Conservation (phyloP, 495 filamentous ascomycete genomes). For the Hypoxylon subgilvum region DNA sequence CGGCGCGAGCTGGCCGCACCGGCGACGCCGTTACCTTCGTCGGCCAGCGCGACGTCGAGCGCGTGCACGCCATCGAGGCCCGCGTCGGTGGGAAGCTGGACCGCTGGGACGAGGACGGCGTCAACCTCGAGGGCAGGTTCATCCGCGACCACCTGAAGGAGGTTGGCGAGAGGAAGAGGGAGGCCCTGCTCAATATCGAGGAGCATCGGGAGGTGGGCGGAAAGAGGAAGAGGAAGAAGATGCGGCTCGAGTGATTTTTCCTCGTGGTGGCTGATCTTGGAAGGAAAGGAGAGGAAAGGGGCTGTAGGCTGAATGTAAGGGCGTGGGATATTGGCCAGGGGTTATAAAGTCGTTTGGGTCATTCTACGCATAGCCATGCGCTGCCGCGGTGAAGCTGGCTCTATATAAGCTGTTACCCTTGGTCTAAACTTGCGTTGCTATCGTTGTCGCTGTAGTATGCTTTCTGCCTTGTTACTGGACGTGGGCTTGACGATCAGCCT, state of each 20-base stretch:
- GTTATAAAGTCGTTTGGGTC: too few species aligned
- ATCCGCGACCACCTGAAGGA: conserved; percentile 81
- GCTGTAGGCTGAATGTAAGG: too few species aligned
- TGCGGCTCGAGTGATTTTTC: background rate
- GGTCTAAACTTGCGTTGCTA: too few species aligned
- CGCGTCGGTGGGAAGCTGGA: conserved; percentile 76
- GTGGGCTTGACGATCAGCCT: too few species aligned
- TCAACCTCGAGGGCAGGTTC: conserved; percentile 87
- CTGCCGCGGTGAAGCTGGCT: too few species aligned
- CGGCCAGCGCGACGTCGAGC: conserved; percentile 86
- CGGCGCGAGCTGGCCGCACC: conserved; percentile 80
- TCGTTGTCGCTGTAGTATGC: too few species aligned
- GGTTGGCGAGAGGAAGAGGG: conserved; percentile 89
- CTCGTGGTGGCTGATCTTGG: too few species aligned
- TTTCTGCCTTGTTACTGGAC: too few species aligned
- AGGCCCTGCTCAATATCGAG: conserved; percentile 86
- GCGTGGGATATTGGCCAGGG: too few species aligned
- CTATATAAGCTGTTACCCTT: too few species aligned
- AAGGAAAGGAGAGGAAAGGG: background rate
- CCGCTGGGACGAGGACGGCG: conserved; percentile 82
- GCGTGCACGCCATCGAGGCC: conserved; percentile 85
- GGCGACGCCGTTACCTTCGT: conserved; percentile 88
- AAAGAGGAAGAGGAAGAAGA: conserved; percentile 68
- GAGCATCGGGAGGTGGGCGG: conserved; percentile 86
- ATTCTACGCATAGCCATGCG: too few species aligned